Conservation (phyloP, 352 stramenopile genomes). For the Ophiocytium majus region DNA sequence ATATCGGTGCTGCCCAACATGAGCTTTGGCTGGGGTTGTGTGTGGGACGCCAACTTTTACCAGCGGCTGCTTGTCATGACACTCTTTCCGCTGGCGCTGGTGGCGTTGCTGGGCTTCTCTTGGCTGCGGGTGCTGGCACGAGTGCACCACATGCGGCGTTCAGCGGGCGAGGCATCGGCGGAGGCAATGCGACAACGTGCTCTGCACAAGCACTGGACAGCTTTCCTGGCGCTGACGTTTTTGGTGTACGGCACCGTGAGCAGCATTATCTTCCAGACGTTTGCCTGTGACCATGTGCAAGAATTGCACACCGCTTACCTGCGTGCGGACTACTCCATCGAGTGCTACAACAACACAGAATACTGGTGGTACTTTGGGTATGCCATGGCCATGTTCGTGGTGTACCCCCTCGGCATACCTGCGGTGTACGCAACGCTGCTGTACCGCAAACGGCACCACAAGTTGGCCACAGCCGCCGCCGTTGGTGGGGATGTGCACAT, state of each 20-base stretch:
- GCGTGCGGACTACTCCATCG: conserved; percentile 35
- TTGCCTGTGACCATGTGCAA: conserved; percentile 27
- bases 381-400: conserved; percentile 35
- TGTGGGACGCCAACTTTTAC: background rate
- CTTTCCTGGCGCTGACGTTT: conserved; percentile 22
- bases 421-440: conserved; percentile 32
- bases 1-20: background rate
- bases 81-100: background rate
- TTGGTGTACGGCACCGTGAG: conserved; percentile 28
- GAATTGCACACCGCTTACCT: conserved; percentile 25
- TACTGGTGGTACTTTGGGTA: conserved; percentile 28
- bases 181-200: background rate
- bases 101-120: background rate
- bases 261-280: conserved; percentile 28
- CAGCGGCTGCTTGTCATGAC: background rate
- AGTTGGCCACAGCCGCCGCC: background rate
- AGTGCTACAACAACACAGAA: conserved; percentile 21
- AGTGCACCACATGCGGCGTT: background rate
- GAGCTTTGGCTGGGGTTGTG: background rate
- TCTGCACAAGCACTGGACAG: background rate
- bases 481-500: background rate
- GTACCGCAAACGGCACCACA: conserved; percentile 3
- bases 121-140: background rate
- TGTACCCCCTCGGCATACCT: conserved; percentile 46
- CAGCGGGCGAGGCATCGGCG: background rate